Conservation (phyloP, 2,329 filamentous ascomycete genomes). For the Fusarium cicatricum region DNA sequence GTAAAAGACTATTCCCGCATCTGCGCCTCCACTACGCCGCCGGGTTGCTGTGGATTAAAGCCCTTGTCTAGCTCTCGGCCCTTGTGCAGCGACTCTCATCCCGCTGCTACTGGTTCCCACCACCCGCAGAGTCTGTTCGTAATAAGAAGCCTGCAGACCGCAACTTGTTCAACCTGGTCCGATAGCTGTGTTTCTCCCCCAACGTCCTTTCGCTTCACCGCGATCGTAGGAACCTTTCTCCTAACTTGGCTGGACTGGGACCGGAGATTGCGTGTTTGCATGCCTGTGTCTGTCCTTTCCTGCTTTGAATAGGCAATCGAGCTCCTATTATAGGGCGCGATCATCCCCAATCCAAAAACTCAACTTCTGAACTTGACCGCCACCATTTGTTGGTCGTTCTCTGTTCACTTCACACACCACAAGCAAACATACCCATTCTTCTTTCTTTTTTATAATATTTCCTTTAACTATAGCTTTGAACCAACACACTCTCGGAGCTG, state of each 20-base stretch:
- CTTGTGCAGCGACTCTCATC: background rate
- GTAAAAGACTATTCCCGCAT: constrained; percentile 25
- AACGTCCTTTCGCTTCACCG: constrained; percentile 34
- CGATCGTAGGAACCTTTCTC: constrained; percentile 9
- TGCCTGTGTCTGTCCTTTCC: constrained; percentile 17
- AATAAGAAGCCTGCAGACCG: constrained; percentile 39
- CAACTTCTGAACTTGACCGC: constrained; percentile 10
- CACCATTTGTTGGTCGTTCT: constrained; percentile 7
- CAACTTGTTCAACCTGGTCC: constrained; percentile 34
- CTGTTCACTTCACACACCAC: background rate
- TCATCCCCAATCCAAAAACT: background rate
- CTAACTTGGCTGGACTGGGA: constrained; percentile 37
- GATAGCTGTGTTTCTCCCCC: constrained; percentile 28
- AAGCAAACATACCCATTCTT: background rate
- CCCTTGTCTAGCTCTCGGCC: constrained; percentile 23
- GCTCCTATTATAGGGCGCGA: constrained; percentile 19
- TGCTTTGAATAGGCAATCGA: constrained; percentile 17
- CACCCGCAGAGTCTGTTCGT: background rate
- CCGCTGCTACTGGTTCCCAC: background rate
- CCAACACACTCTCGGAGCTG: background rate
- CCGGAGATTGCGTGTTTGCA: constrained; percentile 32
- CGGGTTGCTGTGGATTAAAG: constrained; percentile 5
- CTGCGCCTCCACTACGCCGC: background rate
- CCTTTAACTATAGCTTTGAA: background rate
- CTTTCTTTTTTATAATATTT: background rate